Evolutionary conservation across 2,329 filamentous ascomycete species (phyloP).

Genomic region (Phialophora chinensis): DNA sequence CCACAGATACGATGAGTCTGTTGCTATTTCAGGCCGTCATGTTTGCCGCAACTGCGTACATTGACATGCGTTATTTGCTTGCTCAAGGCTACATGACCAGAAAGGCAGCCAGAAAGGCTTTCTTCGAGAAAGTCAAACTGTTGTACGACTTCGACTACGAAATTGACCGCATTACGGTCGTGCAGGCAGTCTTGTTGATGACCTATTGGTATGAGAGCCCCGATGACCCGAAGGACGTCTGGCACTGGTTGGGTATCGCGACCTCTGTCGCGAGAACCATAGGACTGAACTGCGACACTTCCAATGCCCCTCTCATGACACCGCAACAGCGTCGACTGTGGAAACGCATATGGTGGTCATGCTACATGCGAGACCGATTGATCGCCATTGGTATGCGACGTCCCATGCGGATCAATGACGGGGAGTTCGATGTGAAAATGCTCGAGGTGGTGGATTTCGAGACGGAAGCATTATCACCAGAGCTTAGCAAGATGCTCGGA

Average conservation of each 20-base stretch:
- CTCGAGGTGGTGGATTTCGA: constrained; percentile 85
- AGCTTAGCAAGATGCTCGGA: constrained; percentile 69
- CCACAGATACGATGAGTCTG: constrained; percentile 75
- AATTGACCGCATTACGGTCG: constrained; percentile 82
- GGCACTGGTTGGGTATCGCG: constrained; percentile 98
- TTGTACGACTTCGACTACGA: constrained; percentile 97
- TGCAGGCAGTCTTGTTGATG: constrained; percentile 88
- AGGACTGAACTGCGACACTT: constrained; percentile 85
- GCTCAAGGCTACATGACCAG: constrained; percentile 78
- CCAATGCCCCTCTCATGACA: constrained; percentile 73
- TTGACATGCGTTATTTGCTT: constrained; percentile 77
- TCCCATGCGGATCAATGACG: constrained; percentile 88
- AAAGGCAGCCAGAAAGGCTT: constrained; percentile 82
- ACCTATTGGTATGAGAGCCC: constrained; percentile 98
- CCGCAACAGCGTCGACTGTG: constrained; percentile 77
- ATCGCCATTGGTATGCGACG: constrained; percentile 93
- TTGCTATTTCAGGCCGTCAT: constrained; percentile 92
- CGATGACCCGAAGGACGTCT: constrained; percentile 96
- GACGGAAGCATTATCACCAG: constrained; percentile 69
- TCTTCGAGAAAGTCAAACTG: constrained; percentile 81
- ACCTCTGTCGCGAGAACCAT: constrained; percentile 93
- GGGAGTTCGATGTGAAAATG: constrained; percentile 94
- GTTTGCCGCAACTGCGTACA: constrained; percentile 89
- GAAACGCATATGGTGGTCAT: constrained; percentile 98
- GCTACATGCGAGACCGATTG: constrained; percentile 90